A percentile compares a stretch with the other conserved stretches of the same genome.
These are phyloP conservation scores for Antrodiella citrinella DNA, from an alignment of 768 basidiomycete genomes.

Conservation along the genomic window DNA sequence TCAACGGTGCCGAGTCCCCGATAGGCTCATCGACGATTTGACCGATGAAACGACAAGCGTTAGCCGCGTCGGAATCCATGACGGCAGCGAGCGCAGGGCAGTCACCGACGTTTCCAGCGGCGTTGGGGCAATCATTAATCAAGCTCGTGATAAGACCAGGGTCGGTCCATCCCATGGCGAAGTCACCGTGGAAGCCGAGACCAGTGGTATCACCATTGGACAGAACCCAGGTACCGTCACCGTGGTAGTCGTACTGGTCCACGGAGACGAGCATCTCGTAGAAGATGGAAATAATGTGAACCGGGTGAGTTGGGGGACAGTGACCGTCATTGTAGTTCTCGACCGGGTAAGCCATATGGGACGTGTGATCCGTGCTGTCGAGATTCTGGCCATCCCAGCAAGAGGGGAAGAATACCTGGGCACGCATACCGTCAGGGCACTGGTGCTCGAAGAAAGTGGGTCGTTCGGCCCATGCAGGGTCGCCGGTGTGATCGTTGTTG, in stretches of 20 bases:
- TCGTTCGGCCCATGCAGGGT: constrained; percentile 14
- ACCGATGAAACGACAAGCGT: constrained; percentile 9
- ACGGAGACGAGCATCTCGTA: constrained; percentile 10
- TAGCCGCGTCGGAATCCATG: constrained; percentile 9
- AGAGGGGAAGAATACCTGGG: constrained; percentile 21
- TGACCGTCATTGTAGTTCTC: constrained; percentile 11
- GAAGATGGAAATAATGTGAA: constrained; percentile 13
- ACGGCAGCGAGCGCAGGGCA: constrained; percentile 13
- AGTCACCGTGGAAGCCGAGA: constrained; percentile 12
- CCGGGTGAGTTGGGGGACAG: constrained; percentile 12
- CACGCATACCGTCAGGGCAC: constrained; percentile 21
- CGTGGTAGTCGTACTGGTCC: constrained; percentile 11
- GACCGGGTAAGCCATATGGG: constrained; percentile 26
- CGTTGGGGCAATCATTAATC: constrained; percentile 13
- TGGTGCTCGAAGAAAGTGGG: constrained; percentile 12
- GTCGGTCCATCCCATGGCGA: constrained; percentile 10
- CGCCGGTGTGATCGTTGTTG: constrained; percentile 7
- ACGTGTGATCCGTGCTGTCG: constrained; percentile 27
- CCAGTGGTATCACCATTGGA: constrained; percentile 11
- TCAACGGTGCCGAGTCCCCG: constrained; percentile 6
- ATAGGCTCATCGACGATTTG: constrained; percentile 13
- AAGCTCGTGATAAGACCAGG: constrained; percentile 7
- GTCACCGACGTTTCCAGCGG: constrained; percentile 11
- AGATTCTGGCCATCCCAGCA: constrained; percentile 31
- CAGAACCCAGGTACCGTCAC: constrained; percentile 10